These are phyloP conservation scores for Peronospora farinosa DNA, from an alignment of 352 stramenopile genomes.

Conservation along the genomic window DNA sequence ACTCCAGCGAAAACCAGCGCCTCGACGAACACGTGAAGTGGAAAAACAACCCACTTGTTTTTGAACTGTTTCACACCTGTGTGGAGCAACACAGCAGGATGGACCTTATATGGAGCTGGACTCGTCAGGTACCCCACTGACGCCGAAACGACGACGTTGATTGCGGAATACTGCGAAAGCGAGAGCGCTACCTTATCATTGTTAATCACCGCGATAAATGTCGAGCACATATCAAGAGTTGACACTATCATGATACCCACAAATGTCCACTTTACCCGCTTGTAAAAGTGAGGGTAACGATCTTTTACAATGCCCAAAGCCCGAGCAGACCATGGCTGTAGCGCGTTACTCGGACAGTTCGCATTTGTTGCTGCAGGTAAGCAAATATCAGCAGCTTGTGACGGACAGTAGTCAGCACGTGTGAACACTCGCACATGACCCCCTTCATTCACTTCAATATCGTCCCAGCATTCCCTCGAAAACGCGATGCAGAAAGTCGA, in stretches of 20 bases:
- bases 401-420: slow-evolving; percentile 1
- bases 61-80: slow-evolving; percentile 53
- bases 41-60: slow-evolving; percentile 72
- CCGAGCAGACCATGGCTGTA: slow-evolving; percentile 19
- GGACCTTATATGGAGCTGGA: slow-evolving; percentile 51
- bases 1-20: slow-evolving; percentile 60
- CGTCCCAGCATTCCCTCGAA: slow-evolving; percentile 67
- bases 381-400: neutral
- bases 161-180: slow-evolving; percentile 69
- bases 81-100: slow-evolving; percentile 45
- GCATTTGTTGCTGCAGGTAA: neutral
- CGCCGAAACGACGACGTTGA: slow-evolving; percentile 61
- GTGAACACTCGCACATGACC: slow-evolving; percentile 17
- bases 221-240: slow-evolving; percentile 62
- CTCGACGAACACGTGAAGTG: slow-evolving; percentile 74
- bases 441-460: slow-evolving; percentile 43
- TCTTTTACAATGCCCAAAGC: slow-evolving; percentile 25
- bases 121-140: slow-evolving; percentile 64
- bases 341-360: neutral
- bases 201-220: slow-evolving; percentile 43
- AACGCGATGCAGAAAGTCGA: slow-evolving; percentile 66
- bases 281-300: slow-evolving; percentile 54
- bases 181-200: slow-evolving; percentile 37
- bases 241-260: slow-evolving; percentile 65
- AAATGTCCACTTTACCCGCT: slow-evolving; percentile 73